A percentile compares a stretch with the other conserved stretches of the same genome.
Evolutionary conservation across 441 rosid genomes (phyloP).

Genomic region (Theobroma grandiflorum): DNA sequence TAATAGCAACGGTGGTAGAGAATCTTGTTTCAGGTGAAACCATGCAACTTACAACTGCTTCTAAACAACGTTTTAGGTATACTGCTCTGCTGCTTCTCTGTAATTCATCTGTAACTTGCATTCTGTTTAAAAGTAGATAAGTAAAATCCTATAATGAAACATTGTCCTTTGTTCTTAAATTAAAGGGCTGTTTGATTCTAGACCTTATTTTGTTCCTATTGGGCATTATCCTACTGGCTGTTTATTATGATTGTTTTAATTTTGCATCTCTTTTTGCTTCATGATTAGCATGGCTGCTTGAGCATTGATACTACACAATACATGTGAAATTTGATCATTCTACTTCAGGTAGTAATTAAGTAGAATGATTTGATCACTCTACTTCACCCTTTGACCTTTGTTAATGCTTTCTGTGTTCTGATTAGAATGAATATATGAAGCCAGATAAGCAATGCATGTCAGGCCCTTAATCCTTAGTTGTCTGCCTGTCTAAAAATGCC

Average conservation of each 20-base stretch:
- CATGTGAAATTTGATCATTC: constrained; percentile 9
- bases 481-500: background rate
- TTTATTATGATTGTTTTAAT: background rate
- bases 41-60: constrained; percentile 92
- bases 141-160: background rate
- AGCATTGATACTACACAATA: constrained; percentile 6
- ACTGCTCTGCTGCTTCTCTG: constrained; percentile 20
- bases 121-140: background rate
- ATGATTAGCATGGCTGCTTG: background rate
- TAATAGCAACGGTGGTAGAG: constrained; percentile 89
- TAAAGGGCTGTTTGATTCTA: background rate
- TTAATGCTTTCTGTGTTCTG: constrained; percentile 1
- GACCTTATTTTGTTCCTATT: background rate
- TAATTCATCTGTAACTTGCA: constrained; percentile 6
- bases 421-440: background rate
- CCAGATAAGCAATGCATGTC: constrained; percentile 2
- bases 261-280: constrained; percentile 16
- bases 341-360: constrained; percentile 18
- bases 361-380: background rate
- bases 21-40: constrained; percentile 99
- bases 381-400: background rate
- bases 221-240: background rate
- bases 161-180: background rate
- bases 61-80: constrained; percentile 85
- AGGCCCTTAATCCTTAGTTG: background rate